Conservation (phyloP, 805 yeast genomes). For the Nakazawaea anatomiae region DNA sequence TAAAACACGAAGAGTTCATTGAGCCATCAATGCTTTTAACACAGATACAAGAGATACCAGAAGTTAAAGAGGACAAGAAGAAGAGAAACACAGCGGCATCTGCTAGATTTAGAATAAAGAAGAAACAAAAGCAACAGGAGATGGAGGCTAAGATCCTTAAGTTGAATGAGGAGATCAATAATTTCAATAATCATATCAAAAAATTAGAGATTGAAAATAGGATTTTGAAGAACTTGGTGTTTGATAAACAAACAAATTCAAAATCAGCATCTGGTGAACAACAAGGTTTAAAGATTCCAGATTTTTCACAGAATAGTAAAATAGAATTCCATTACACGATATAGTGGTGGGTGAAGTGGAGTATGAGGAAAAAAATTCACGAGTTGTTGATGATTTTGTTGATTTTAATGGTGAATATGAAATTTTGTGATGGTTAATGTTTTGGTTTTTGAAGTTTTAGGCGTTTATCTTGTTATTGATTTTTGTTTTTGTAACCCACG, state of each 20-base stretch:
- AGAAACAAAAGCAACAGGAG: constrained; percentile 52
- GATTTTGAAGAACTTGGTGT: constrained; percentile 46
- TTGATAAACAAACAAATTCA: constrained; percentile 32
- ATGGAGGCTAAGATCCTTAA: constrained; percentile 43
- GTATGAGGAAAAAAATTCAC: background rate
- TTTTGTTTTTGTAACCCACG: no score
- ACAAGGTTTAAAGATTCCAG: background rate
- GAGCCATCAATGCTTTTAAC: background rate
- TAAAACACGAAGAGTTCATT: background rate
- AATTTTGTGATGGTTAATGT: background rate
- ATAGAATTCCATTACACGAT: constrained; percentile 5
- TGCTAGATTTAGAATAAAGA: constrained; percentile 58
- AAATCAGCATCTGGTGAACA: background rate
- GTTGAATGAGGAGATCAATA: constrained; percentile 38
- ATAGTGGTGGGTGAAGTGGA: background rate
- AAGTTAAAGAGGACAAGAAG: constrained; percentile 36
- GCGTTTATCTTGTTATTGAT: no score
- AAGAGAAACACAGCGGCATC: constrained; percentile 60
- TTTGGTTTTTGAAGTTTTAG: background rate
- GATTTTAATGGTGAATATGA: background rate
- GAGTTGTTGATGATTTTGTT: background rate
- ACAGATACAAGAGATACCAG: background rate
- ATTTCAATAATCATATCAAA: constrained; percentile 40
- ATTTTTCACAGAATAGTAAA: background rate
- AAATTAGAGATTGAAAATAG: constrained; percentile 59